These are phyloP conservation scores for Epichloe amarillans DNA, from an alignment of 2,329 filamentous ascomycete genomes.

Conservation along the genomic window DNA sequence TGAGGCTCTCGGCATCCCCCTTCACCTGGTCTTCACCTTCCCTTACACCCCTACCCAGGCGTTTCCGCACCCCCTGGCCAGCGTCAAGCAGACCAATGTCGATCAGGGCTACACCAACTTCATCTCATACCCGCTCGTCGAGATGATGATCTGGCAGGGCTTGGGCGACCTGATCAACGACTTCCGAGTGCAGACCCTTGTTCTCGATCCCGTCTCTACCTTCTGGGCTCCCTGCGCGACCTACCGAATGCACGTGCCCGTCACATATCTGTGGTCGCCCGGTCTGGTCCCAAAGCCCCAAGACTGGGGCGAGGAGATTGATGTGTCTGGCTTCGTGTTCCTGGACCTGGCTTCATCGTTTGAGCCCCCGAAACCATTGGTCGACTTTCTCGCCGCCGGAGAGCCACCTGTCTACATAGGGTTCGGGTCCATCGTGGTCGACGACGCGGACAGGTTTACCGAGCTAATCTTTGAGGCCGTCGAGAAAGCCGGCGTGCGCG, in stretches of 20 bases:
- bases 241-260: constrained; percentile 60
- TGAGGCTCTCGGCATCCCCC: constrained; percentile 61
- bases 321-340: constrained; percentile 69
- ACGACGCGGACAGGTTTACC: constrained; percentile 56
- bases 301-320: constrained; percentile 57
- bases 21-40: constrained; percentile 84
- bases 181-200: constrained; percentile 55
- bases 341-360: constrained; percentile 53
- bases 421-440: constrained; percentile 64
- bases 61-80: constrained; percentile 67
- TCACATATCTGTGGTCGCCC: constrained; percentile 61
- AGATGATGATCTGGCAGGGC: constrained; percentile 87
- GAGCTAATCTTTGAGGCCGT: constrained; percentile 59
- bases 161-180: constrained; percentile 66
- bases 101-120: constrained; percentile 65
- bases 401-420: constrained; percentile 59
- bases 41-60: constrained; percentile 63
- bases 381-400: constrained; percentile 41
- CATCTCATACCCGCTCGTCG: constrained; percentile 67
- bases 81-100: constrained; percentile 58
- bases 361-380: constrained; percentile 43
- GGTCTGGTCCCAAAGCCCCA: constrained; percentile 51
- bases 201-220: constrained; percentile 60
- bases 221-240: constrained; percentile 65
- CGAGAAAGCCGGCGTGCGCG: constrained; percentile 50